Percentiles rank a stretch among this genome's conserved stretches.
Evolutionary conservation across 257 asterid genomes (phyloP).

Genomic region (Thymus mandschuricus): DNA sequence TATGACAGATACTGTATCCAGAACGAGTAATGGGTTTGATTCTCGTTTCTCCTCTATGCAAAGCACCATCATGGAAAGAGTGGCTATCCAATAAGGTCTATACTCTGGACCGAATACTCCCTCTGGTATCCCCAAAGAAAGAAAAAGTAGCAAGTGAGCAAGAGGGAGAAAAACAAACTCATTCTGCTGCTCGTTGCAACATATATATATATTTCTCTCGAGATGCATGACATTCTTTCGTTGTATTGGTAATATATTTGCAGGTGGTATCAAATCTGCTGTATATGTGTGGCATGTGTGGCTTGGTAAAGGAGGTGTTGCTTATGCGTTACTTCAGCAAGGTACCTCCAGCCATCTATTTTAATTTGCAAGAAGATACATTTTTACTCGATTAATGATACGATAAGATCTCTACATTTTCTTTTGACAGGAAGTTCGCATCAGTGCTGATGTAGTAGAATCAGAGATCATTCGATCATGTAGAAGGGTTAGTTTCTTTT

Average conservation of each 20-base stretch:
- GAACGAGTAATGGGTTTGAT: constrained; percentile 84
- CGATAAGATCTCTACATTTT: too few relatives aligned
- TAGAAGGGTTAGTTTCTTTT: constrained; percentile 49
- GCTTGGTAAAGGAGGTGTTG: constrained; percentile 76
- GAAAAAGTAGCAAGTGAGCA: background rate
- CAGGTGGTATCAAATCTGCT: constrained; percentile 92
- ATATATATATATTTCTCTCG: background rate
- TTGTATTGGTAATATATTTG: constrained; percentile 30
- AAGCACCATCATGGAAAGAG: constrained; percentile 94
- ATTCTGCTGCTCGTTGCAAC: background rate
- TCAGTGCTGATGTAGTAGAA: constrained; percentile 47
- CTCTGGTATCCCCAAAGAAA: background rate
- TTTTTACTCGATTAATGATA: background rate
- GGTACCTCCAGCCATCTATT: constrained; percentile 45
- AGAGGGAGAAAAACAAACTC: background rate
- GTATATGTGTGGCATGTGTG: constrained; percentile 88
- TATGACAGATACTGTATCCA: constrained; percentile 67
- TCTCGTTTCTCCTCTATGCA: constrained; percentile 93
- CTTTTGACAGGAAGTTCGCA: constrained; percentile 49
- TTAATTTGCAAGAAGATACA: constrained; percentile 4
- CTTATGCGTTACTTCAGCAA: constrained; percentile 93
- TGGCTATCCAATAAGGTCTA: constrained; percentile 91
- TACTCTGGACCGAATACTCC: constrained; percentile 5
- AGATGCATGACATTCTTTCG: background rate
- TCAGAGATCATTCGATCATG: constrained; percentile 54